Conservation (phyloP, 805 yeast species). For the Candida qinlingensis region DNA sequence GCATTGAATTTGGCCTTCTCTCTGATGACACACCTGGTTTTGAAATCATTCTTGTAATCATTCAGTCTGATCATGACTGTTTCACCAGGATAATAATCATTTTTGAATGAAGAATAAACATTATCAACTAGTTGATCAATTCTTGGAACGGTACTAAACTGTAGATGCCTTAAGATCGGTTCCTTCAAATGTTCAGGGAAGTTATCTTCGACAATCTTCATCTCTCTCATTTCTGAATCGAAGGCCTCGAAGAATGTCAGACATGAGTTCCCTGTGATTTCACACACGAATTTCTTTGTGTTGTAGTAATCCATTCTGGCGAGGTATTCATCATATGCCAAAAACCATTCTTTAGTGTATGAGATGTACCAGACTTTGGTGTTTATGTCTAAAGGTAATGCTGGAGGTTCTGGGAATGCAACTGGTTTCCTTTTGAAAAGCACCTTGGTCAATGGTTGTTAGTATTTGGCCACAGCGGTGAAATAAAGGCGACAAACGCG, state of each 20-base stretch:
- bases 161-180: slow-evolving; percentile 82
- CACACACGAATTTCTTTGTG: slow-evolving; percentile 83
- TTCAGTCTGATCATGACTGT: slow-evolving; percentile 51
- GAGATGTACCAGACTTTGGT: slow-evolving; percentile 76
- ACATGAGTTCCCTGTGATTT: slow-evolving; percentile 90
- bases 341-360: slow-evolving; percentile 87
- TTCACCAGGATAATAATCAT: slow-evolving; percentile 91
- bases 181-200: slow-evolving; percentile 92
- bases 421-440: slow-evolving; percentile 72
- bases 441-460: slow-evolving; percentile 44
- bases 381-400: slow-evolving; percentile 48
- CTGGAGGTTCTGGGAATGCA: slow-evolving; percentile 49
- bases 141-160: slow-evolving; percentile 75
- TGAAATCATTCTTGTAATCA: slow-evolving; percentile 25
- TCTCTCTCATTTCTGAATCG: slow-evolving; percentile 63
- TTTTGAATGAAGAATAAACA: slow-evolving; percentile 70
- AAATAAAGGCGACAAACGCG: background rate
- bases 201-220: slow-evolving; percentile 61
- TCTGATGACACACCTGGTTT: slow-evolving; percentile 49
- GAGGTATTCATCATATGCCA: slow-evolving; percentile 69
- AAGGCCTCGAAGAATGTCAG: slow-evolving; percentile 87
- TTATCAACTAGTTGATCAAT: slow-evolving; percentile 85
- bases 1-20: slow-evolving; percentile 80
- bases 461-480: background rate
- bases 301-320: slow-evolving; percentile 66